These are phyloP conservation scores for Grammothele lineata DNA, from an alignment of 768 basidiomycete genomes.

Conservation along the genomic window DNA sequence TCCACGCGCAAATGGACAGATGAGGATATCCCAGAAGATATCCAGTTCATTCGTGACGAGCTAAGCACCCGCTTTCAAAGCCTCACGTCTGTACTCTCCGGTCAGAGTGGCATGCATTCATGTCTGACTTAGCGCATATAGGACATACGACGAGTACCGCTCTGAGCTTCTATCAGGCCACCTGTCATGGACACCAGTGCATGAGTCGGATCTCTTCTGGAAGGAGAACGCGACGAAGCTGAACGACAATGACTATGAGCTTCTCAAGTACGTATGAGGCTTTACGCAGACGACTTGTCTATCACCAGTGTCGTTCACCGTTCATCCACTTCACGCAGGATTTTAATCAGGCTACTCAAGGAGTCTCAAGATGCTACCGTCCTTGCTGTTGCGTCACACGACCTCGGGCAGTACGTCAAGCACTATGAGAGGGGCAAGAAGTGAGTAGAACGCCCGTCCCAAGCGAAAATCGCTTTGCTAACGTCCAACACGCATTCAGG, in stretches of 20 bases:
- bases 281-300: neutral
- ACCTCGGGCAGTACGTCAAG: slow-evolving; percentile 92
- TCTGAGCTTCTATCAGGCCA: slow-evolving; percentile 89
- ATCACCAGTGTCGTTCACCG: neutral
- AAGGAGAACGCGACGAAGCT: slow-evolving; percentile 87
- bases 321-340: slow-evolving; percentile 38
- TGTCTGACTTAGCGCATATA: no score
- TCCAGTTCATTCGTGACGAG: slow-evolving; percentile 83
- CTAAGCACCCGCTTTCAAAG: slow-evolving; percentile 83
- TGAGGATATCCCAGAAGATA: slow-evolving; percentile 91
- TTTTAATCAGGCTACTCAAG: slow-evolving; percentile 66
- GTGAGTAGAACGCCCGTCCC: slow-evolving; percentile 48
- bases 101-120: neutral
- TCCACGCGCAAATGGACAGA: slow-evolving; percentile 87
- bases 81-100: slow-evolving; percentile 61
- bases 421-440: slow-evolving; percentile 89
- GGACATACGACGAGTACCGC: slow-evolving; percentile 94
- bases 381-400: slow-evolving; percentile 89
- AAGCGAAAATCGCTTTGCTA: neutral
- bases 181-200: slow-evolving; percentile 92
- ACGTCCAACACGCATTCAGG: slow-evolving; percentile 36
- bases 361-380: slow-evolving; percentile 70
- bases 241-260: slow-evolving; percentile 79
- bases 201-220: slow-evolving; percentile 98
- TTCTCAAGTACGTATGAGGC: slow-evolving; percentile 61